These are phyloP conservation scores for Escovopsis sp. DNA, from an alignment of 2,329 filamentous ascomycete genomes.

Conservation along the genomic window DNA sequence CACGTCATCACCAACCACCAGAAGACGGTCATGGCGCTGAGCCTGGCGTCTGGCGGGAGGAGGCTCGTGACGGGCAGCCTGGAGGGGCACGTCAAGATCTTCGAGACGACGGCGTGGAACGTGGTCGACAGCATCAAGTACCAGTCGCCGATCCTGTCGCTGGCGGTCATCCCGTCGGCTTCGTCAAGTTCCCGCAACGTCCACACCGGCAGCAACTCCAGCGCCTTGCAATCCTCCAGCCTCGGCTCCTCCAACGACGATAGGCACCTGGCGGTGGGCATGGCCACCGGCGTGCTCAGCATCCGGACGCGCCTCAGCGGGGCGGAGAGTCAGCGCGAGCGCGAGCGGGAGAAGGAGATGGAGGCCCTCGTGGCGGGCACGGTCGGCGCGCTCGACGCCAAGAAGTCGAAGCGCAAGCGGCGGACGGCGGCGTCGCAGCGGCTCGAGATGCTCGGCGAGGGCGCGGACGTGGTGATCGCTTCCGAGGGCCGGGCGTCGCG, in stretches of 20 bases:
- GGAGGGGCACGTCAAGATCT: slow-evolving; percentile 94
- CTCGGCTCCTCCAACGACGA: slow-evolving; percentile 44
- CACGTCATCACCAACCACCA: slow-evolving; percentile 87
- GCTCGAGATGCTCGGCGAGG: slow-evolving; percentile 74
- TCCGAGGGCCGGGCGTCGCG: slow-evolving; percentile 37
- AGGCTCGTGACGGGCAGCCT: slow-evolving; percentile 77
- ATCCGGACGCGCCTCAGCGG: slow-evolving; percentile 79
- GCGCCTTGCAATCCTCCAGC: no score
- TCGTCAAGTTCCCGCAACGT: no score
- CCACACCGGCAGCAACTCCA: no score
- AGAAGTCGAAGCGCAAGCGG: slow-evolving; percentile 53
- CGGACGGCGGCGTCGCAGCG: slow-evolving; percentile 27
- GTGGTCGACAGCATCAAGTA: slow-evolving; percentile 93
- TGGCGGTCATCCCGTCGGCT: slow-evolving; percentile 59
- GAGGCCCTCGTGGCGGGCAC: slow-evolving; percentile 62
- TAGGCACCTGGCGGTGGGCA: slow-evolving; percentile 85
- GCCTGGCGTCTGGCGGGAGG: slow-evolving; percentile 63
- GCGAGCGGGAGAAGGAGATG: slow-evolving; percentile 73
- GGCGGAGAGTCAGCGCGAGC: slow-evolving; percentile 59
- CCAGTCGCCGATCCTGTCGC: slow-evolving; percentile 72
- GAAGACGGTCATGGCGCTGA: slow-evolving; percentile 86
- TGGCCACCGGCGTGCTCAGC: slow-evolving; percentile 85
- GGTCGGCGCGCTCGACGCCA: slow-evolving; percentile 62
- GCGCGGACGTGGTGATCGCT: slow-evolving; percentile 77
- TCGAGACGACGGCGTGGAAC: slow-evolving; percentile 88